These are phyloP conservation scores for Magnaporthales sp. DNA, from an alignment of 2,329 filamentous ascomycete species.

Conservation along the genomic window DNA sequence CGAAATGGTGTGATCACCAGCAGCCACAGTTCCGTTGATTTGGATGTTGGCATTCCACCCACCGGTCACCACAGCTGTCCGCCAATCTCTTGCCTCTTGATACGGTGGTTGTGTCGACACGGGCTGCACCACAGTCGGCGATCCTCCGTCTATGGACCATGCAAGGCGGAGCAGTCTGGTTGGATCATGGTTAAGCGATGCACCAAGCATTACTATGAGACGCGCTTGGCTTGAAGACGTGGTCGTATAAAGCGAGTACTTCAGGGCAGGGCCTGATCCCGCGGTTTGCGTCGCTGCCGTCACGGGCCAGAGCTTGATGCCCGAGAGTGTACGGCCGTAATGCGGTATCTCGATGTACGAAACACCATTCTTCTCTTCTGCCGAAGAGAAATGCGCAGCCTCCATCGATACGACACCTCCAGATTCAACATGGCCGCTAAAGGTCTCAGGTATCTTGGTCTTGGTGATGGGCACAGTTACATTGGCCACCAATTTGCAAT, in stretches of 20 bases:
- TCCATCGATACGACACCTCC: constrained; percentile 19
- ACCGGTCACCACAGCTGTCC: constrained; percentile 17
- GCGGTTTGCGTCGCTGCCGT: constrained; percentile 13
- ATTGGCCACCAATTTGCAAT: constrained; percentile 16
- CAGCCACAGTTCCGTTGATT: constrained; percentile 11
- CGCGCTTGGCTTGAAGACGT: constrained; percentile 9
- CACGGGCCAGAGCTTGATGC: constrained; percentile 17
- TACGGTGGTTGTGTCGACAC: constrained; percentile 15
- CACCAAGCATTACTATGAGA: constrained; percentile 18
- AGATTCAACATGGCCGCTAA: constrained; percentile 19
- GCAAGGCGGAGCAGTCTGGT: constrained; percentile 17
- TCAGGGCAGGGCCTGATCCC: constrained; percentile 12
- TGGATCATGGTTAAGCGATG: constrained; percentile 21
- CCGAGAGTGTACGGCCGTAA: constrained; percentile 21
- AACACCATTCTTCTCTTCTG: constrained; percentile 8
- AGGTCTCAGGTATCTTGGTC: constrained; percentile 11
- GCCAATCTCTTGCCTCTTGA: constrained; percentile 17
- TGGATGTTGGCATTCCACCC: constrained; percentile 16
- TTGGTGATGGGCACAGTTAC: constrained; percentile 33
- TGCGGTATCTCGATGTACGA: constrained; percentile 17
- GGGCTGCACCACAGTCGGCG: constrained; percentile 15
- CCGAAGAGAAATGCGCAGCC: constrained; percentile 15
- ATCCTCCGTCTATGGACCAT: constrained; percentile 16
- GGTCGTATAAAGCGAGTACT: constrained; percentile 18
- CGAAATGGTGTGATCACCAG: constrained; percentile 17